Conservation (phyloP, 352 stramenopile genomes). For the Pythium aphanidermatum region DNA sequence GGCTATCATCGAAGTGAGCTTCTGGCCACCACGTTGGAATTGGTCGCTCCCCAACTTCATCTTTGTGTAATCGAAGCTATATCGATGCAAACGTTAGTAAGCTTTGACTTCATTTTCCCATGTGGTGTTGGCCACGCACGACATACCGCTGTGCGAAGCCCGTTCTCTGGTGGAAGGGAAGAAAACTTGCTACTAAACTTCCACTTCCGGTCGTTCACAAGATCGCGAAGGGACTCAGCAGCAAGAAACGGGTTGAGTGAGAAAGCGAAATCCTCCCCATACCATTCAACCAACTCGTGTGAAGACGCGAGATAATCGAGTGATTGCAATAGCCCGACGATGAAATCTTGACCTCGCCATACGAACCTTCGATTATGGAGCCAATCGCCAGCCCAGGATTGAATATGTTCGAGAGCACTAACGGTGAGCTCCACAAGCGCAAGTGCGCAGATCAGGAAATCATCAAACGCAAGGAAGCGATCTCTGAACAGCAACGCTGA, state of each 20-base stretch:
- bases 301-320: slow-evolving; percentile 38
- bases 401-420: slow-evolving; percentile 31
- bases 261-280: slow-evolving; percentile 67
- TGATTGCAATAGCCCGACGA: slow-evolving; percentile 32
- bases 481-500: slow-evolving; percentile 42
- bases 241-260: slow-evolving; percentile 64
- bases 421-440: slow-evolving; percentile 25
- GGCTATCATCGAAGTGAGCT: slow-evolving; percentile 24
- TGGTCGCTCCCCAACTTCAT: slow-evolving; percentile 4
- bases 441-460: slow-evolving; percentile 27
- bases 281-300: slow-evolving; percentile 49
- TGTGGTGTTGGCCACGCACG: no score
- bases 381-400: slow-evolving; percentile 24
- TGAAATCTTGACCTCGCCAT: slow-evolving; percentile 51
- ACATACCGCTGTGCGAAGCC: slow-evolving; percentile 31
- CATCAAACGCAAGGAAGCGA: slow-evolving; percentile 59
- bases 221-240: slow-evolving; percentile 40
- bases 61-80: slow-evolving; percentile 33
- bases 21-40: slow-evolving; percentile 60
- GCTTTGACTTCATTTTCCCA: background rate
- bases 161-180: slow-evolving; percentile 2
- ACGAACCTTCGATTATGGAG: slow-evolving; percentile 25
- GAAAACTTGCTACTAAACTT: slow-evolving; percentile 5
- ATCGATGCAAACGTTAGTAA: background rate
- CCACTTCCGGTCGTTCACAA: slow-evolving; percentile 31